These are phyloP conservation scores for Cornus florida DNA, from an alignment of 148 eudicot species.

Conservation along the genomic window DNA sequence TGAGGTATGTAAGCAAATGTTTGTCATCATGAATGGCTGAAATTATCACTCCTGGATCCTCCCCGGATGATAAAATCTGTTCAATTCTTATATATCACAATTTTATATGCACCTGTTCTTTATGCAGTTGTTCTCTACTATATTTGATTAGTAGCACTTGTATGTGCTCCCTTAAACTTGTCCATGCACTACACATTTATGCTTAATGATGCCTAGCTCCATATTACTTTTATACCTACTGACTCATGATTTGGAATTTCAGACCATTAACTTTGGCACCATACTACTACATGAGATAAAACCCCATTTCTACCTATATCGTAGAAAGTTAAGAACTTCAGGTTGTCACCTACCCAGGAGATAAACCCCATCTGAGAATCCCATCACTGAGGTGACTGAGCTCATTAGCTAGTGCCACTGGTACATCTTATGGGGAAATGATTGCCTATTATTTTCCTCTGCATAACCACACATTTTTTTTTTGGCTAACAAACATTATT, in stretches of 20 bases:
- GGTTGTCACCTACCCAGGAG: background rate
- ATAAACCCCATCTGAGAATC: background rate
- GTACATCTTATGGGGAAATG: background rate
- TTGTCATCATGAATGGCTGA: background rate
- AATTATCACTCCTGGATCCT: background rate
- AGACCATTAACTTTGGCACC: background rate
- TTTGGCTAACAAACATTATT: too few species aligned
- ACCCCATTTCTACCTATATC: background rate
- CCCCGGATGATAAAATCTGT: background rate
- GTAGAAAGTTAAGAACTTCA: background rate
- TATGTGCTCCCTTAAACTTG: background rate
- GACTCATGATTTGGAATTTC: background rate
- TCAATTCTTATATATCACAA: background rate
- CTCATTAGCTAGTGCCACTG: background rate
- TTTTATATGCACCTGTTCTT: background rate
- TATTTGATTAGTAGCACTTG: background rate
- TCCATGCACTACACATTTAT: background rate
- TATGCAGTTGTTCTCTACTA: too few species aligned
- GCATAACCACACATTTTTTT: background rate
- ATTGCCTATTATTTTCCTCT: background rate
- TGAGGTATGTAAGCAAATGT: conserved; percentile 25
- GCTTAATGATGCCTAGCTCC: background rate
- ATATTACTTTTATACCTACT: background rate
- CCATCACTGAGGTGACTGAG: background rate
- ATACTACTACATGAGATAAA: background rate